Evolutionary conservation across 306 rosid species (phyloP).

Genomic region (Acacia confusa): DNA sequence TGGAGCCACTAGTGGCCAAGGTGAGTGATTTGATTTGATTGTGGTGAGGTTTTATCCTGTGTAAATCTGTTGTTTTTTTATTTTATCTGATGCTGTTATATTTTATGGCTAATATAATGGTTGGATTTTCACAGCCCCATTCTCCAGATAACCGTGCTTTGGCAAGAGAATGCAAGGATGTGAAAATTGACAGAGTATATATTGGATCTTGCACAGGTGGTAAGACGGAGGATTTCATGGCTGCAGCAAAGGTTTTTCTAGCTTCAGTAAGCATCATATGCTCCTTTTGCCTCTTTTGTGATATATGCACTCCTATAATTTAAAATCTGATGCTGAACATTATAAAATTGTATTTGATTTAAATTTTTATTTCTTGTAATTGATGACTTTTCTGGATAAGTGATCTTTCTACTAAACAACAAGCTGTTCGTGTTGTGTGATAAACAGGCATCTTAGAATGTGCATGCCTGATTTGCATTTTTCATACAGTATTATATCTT

Average conservation of each 20-base stretch:
- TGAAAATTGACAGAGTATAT: conserved; percentile 89
- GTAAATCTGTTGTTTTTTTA: neutral
- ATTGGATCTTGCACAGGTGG: conserved; percentile 99
- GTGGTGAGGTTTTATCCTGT: neutral
- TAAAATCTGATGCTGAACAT: neutral
- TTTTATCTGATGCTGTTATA: neutral
- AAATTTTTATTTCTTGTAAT: neutral
- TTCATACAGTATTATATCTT: neutral
- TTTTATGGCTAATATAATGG: conserved; percentile 21
- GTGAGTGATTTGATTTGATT: conserved; percentile 37
- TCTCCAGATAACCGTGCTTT: conserved; percentile 94
- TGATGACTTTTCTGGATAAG: conserved; percentile 8
- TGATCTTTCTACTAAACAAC: neutral
- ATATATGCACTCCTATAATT: neutral
- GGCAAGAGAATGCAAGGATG: conserved; percentile 98
- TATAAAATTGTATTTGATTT: neutral
- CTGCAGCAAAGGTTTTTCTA: conserved; percentile 76
- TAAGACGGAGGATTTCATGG: conserved; percentile 80
- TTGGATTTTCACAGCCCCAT: conserved; percentile 73
- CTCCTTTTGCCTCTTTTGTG: conserved; percentile 8
- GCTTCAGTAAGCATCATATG: conserved; percentile 58
- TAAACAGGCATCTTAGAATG: neutral
- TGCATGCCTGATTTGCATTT: conserved; percentile 2
- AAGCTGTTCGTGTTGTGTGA: conserved; percentile 22
- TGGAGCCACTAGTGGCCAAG: conserved; percentile 90